Evolutionary conservation across 2,329 filamentous ascomycete species (phyloP).

Genomic region (Colletotrichum melonis): DNA sequence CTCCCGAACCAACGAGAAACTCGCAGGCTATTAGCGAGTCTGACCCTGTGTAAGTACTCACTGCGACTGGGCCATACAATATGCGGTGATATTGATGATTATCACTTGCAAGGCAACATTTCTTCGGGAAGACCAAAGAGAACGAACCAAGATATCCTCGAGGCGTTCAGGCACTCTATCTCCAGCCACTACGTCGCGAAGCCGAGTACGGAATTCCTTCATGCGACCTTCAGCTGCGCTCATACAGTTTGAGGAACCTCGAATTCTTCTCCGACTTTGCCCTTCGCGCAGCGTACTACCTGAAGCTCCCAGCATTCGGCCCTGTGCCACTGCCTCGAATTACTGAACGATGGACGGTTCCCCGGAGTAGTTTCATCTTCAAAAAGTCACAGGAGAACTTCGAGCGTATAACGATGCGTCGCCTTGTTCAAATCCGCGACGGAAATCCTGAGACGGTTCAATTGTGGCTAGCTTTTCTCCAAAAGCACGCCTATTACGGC

Average conservation of each 20-base stretch:
- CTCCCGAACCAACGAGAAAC: background rate
- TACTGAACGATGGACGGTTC: constrained; percentile 94
- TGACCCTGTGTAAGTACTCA: background rate
- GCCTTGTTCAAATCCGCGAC: constrained; percentile 92
- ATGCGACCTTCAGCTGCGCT: constrained; percentile 92
- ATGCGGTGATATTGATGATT: background rate
- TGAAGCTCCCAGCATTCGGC: constrained; percentile 86
- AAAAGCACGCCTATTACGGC: constrained; percentile 94
- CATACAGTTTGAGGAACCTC: constrained; percentile 88
- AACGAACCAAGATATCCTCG: constrained; percentile 71
- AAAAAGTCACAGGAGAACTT: constrained; percentile 99
- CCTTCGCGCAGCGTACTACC: constrained; percentile 92
- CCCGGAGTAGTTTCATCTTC: constrained; percentile 88
- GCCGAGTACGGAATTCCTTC: constrained; percentile 82
- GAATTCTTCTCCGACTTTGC: constrained; percentile 97
- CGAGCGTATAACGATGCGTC: constrained; percentile 86
- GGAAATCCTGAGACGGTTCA: constrained; percentile 90
- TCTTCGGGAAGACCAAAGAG: background rate
- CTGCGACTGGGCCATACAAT: no score
- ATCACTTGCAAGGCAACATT: background rate
- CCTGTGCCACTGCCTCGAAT: constrained; percentile 88
- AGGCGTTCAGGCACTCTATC: constrained; percentile 85
- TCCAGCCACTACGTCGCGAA: constrained; percentile 82
- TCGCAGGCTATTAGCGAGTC: background rate
- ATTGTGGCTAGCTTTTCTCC: constrained; percentile 90